Evolutionary conservation across 352 stramenopile species (phyloP), one percentile per base, ranked within the genome.

Genomic region (Halophytophthora batemanensis): DNA sequence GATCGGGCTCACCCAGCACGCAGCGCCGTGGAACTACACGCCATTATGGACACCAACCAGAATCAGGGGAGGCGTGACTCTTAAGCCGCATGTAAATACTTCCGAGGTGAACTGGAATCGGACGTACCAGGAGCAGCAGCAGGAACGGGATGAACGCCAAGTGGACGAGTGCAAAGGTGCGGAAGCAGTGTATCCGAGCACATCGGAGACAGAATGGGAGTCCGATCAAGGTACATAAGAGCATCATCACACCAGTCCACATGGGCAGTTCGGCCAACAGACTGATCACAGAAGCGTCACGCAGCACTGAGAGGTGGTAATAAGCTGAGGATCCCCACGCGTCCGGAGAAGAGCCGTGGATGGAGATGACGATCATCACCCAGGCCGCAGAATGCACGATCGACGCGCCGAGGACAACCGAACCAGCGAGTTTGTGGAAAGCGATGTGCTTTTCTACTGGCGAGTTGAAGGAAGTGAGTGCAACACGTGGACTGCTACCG

Each of bases 241-340:
- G 28, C 63, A 82, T 73, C 6, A 51, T 49, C 12, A 76, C 14
- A 1, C 72, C 72, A 13, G 72, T 80, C 66, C 66, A 77, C 22
- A 83, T 71, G 1, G 72, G 72, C 1, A 75, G 45, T 29, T 39
- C 8, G 0, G 28, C 11, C 2, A 66, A 13, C 18, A 74, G 22
- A 6, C 51, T 44, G 4, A n/a, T 3, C 11, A 64, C 6, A 2
- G 42, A 21, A 4, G 31, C 34, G 1, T 70, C 50, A 0, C 67
- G 68, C 12, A 78, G 7, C 14, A 63, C 46, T 22, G 21, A 18
- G 15, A 49, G 47, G 3, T 49, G 35, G 11, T 57, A 17, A 15
- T 74, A 61, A 11, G n/a, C 12, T 6, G 68, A 82, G 0, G 6
- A 10, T 0, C 37, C 11, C 70, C 70, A 81, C 19, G 66, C 50